Evolutionary conservation across 2,329 filamentous ascomycete species (phyloP).

Genomic region (Ciborinia camelliae): DNA sequence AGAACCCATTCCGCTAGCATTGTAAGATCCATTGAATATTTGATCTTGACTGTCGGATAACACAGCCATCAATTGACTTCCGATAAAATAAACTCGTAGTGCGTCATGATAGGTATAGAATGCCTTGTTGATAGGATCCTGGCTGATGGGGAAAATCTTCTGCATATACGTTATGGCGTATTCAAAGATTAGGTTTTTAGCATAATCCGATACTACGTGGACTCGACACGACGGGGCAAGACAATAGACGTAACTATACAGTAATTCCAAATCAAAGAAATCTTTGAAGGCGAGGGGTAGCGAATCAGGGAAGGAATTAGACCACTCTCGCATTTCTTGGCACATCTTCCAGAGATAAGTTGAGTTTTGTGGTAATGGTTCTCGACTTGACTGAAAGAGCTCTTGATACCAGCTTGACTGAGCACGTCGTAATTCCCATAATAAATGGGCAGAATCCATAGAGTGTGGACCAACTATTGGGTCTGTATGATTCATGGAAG

Average conservation of each 20-base stretch:
- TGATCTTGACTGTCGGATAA: constrained; percentile 56
- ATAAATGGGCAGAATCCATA: constrained; percentile 67
- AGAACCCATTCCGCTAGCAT: constrained; percentile 34
- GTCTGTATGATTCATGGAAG: constrained; percentile 33
- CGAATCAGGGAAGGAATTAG: constrained; percentile 65
- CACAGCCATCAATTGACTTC: constrained; percentile 59
- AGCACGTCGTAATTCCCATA: constrained; percentile 79
- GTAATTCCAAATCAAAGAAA: constrained; percentile 81
- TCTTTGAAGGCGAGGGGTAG: constrained; percentile 64
- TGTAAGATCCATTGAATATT: constrained; percentile 46
- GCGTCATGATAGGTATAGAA: constrained; percentile 87
- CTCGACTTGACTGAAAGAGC: constrained; percentile 74
- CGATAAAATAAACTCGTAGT: constrained; percentile 75
- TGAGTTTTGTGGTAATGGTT: constrained; percentile 64
- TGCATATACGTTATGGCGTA: constrained; percentile 79
- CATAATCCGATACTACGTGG: constrained; percentile 70
- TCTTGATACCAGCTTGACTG: constrained; percentile 89
- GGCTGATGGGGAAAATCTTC: constrained; percentile 65
- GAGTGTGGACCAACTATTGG: constrained; percentile 47
- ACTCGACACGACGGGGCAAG: constrained; percentile 75
- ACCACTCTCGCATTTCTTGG: constrained; percentile 76
- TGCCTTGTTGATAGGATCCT: constrained; percentile 55
- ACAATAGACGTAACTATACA: constrained; percentile 89
- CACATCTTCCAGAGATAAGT: constrained; percentile 74
- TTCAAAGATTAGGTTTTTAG: constrained; percentile 79